Evolutionary conservation across 805 yeast species (phyloP), one percentile per base, ranked within the genome.

Genomic region (Candida germanica): DNA sequence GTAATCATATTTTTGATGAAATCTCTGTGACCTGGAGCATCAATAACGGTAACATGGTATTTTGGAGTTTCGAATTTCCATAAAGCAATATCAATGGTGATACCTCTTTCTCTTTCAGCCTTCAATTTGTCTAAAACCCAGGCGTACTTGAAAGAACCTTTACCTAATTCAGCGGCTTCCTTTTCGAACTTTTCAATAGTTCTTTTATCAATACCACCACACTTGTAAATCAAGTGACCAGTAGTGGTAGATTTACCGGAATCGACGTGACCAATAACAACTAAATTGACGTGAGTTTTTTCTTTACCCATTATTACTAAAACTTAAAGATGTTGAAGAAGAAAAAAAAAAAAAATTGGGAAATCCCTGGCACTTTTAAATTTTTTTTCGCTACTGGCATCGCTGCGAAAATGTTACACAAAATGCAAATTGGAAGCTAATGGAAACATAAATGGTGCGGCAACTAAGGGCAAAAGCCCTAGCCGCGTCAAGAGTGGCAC

Each of bases 211-310:
- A 87, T 87, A 83, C 94, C 96, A 85, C 97, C 96, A 80, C 96
- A 89, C 91, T 88, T 88, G 95, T 71, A 89, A 69, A 89, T 88
- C 77, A 89, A 85, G 83, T 89, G 97, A 76, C 97, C 97, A 71
- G 98, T 89, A 75, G 97, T 91, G 69, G 98, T 89, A 53, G 97
- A 91, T 41, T 54, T 59, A 63, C 71, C 71, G 64, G 97, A 89
- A 78, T 91, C 98, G 97, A 93, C 98, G 95, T 91, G 98, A 77
- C 98, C 98, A 75, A 91, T 91, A 71, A 93, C 98, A 75, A 93
- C 98, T 78, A 91, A 95, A 96, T 91, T 91, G 80, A 91, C 86
- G 86, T 91, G 98, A 75, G 79, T 65, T 84, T 91, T 89, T 66
- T 81, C 96, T 76, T 87, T 87, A 82, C 96, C 96, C 95, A 66